Evolutionary conservation across 192 early-diverging fungal genomes (phyloP).

Genomic region (Entophlyctis luteolus): DNA sequence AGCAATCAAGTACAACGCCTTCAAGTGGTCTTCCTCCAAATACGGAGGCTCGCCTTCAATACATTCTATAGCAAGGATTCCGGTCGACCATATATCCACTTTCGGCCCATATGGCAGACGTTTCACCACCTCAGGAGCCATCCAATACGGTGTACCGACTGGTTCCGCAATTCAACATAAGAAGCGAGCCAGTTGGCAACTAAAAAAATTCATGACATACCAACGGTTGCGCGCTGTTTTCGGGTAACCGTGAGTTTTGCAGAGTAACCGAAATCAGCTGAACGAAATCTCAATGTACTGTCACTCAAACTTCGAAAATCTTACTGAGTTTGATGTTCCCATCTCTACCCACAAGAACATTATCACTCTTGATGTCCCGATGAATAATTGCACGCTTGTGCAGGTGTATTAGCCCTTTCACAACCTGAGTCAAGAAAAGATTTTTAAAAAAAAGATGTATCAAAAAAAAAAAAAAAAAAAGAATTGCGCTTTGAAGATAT

Average conservation of each 20-base stretch:
- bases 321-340: slow-evolving; percentile 35
- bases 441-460: background rate
- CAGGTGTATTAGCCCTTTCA: slow-evolving; percentile 76
- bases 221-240: slow-evolving; percentile 84
- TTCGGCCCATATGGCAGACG: slow-evolving; percentile 45
- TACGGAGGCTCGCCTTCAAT: slow-evolving; percentile 55
- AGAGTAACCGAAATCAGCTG: slow-evolving; percentile 89
- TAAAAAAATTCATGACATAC: slow-evolving; percentile 58
- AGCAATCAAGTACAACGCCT: slow-evolving; percentile 63
- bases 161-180: slow-evolving; percentile 64
- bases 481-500: slow-evolving; percentile 88
- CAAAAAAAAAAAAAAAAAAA: slow-evolving; percentile 33
- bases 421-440: slow-evolving; percentile 47
- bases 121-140: slow-evolving; percentile 54
- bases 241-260: slow-evolving; percentile 74
- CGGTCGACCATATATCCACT: slow-evolving; percentile 58
- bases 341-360: slow-evolving; percentile 44
- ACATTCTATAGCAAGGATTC: slow-evolving; percentile 62
- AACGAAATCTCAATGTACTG: background rate
- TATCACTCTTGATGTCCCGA: slow-evolving; percentile 88
- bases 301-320: background rate
- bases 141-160: slow-evolving; percentile 55
- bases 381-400: slow-evolving; percentile 84
- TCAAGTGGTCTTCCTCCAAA: slow-evolving; percentile 85
- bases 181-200: background rate